Evolutionary conservation across 768 basidiomycete genomes (phyloP).

Genomic region (Rhizopogon salebrosus): DNA sequence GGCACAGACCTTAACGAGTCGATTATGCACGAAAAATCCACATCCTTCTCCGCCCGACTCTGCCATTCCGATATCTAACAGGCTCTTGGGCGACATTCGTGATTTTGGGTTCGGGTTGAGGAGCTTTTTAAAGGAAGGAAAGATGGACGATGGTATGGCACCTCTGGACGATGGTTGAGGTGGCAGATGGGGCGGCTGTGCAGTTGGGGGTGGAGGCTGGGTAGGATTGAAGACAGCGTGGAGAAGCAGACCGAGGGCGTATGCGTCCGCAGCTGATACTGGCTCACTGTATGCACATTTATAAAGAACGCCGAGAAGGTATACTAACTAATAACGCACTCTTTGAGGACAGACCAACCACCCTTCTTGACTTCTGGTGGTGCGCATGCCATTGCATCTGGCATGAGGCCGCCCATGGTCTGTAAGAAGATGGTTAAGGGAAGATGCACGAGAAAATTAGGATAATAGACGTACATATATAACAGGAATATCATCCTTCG

Average conservation of each 20-base stretch:
- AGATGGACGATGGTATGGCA: conserved; percentile 66
- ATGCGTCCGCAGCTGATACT: conserved; percentile 74
- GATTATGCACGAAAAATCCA: conserved; percentile 83
- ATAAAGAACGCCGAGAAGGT: not conserved
- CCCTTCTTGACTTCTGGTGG: conserved; percentile 86
- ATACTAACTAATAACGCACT: conserved; percentile 42
- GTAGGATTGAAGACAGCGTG: conserved; percentile 85
- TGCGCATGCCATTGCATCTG: conserved; percentile 54
- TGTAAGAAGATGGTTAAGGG: conserved; percentile 24
- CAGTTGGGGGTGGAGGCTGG: conserved; percentile 63
- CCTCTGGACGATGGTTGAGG: conserved; percentile 76
- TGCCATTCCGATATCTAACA: conserved; percentile 78
- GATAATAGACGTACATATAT: conserved; percentile 60
- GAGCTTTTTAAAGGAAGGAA: conserved; percentile 80
- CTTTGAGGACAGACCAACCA: conserved; percentile 80
- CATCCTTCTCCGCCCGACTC: conserved; percentile 48
- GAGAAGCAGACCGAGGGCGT: conserved; percentile 82
- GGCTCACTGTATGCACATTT: conserved; percentile 31
- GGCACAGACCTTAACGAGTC: conserved; percentile 76
- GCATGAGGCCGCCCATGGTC: conserved; percentile 64
- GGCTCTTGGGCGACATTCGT: conserved; percentile 68
- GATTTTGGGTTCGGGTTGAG: conserved; percentile 85
- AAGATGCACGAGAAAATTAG: not conserved
- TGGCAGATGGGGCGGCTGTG: conserved; percentile 69
- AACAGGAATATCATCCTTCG: conserved; percentile 72